Evolutionary conservation across 176 grass and related monocot species (phyloP), one percentile per base, ranked within the genome.

Genomic region (Musa itinerans): DNA sequence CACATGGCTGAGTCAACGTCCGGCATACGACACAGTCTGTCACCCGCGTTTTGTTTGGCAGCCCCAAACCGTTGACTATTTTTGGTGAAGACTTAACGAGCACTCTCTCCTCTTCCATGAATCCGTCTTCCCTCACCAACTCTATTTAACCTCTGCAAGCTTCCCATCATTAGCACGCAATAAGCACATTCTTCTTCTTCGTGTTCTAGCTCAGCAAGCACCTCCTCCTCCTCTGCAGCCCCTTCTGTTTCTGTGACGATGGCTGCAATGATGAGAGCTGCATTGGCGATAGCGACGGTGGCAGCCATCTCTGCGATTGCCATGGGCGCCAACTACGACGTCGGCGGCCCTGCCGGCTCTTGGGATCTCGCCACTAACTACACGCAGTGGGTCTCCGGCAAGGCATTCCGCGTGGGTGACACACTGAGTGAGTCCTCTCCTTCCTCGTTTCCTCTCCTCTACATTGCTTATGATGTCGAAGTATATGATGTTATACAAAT

Each of bases 321-420:
- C 9, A 77, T 78, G 48, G 78, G 85, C 71, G 48, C 64, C 24
- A 81, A 68, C 9, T 90, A 98, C 88, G 83, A 86, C 0, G 86
- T 98, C 2, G 94, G 94, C 17, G 83, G 77, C 9, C 87, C 88
- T 2, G 79, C 57, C 27, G 94, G 94, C 14, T 76, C 86, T 26
- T 98, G 94, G 90, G 80, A 90, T 77, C 50, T 91, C 67, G 14
- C 81, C 29, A 93, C 88, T 56, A 72, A 98, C 75, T 85, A 83
- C 49, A 74, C 63, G 4, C 69, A 89, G 14, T 98, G 94, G 94
- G 82, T 68, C 58, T 63, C 80, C 55, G 22, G 54, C 21, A 83
- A 52, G 50, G 81, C 55, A 15, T 93, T 98, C 74, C 71, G 76
- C 54, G 23, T 78, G 13, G 90, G 90, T 77, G 94, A 98, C 71